phyloP scores from a whole-genome alignment of 306 rosid genomes.

The Albizia julibrissin region DNA sequence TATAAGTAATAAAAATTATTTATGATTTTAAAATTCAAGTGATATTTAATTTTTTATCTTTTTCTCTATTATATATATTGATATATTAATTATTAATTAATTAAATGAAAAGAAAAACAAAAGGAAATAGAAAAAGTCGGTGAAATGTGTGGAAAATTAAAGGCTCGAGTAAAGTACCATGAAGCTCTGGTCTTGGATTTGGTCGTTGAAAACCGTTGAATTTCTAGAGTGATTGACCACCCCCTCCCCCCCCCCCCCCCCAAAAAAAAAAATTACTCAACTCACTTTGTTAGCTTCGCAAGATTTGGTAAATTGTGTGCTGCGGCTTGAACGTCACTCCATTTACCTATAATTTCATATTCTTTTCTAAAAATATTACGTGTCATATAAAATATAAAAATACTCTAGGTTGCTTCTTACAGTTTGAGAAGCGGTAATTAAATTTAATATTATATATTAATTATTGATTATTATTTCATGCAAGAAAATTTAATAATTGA shows the following conservation, averaged over 20 bases:
- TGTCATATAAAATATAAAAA: no score
- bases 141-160: background rate
- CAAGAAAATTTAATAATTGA: background rate
- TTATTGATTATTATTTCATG: background rate
- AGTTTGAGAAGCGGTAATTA: background rate
- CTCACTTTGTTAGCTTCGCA: background rate
- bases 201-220: background rate
- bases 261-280: no score
- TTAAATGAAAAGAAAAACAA: background rate
- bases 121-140: background rate
- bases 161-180: background rate
- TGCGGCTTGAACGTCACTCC: background rate
- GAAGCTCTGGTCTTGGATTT: background rate
- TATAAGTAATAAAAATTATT: no score
- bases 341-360: background rate
- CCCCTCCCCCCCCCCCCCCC: no score
- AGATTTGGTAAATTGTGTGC: background rate
- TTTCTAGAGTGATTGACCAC: background rate
- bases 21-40: no score
- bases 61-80: no score
- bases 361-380: no score
- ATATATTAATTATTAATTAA: no score
- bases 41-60: no score
- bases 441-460: background rate
- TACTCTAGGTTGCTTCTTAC: background rate